Base-by-base conservation (phyloP, 108 stramenopile species). In the Cyclotella cryptica region DNA sequence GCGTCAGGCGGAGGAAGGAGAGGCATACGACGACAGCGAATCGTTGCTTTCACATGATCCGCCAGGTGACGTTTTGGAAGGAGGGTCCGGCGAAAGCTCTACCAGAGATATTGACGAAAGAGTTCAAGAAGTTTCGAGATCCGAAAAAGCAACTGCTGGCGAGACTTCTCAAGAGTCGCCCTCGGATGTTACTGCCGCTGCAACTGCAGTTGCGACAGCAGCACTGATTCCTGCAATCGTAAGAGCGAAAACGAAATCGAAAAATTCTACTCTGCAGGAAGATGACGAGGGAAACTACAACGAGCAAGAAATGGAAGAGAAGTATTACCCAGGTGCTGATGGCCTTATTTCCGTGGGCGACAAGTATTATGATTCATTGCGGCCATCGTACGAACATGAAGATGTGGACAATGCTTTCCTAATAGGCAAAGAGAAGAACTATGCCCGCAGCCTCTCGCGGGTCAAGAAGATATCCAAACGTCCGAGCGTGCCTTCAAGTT, bases 341-440 rank as follows among this genome's bases (percentile, higher is more conserved):
- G 75, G 66, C 8, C 66, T 92, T 66, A 54, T 72, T n/a, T 64
- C 60, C 18, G 85, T 79, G 61, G 90, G 90, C 13, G 86, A 84
- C 47, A 84, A 79, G 40, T 92, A 89, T 51, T 92, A 92, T 55
- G 88, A 92, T 84, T 86, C 78, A 10, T 84, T 87, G 10, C 80
- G 84, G 2, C 80, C 54, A 62, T 78, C 86, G 0, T 76, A 85
- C 10, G 82, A 79, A 2, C 42, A 85, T 24, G 71, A 67, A 21
- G 39, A 72, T 28, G 57, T 65, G 18, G 76, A 76, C 40, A 68
- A 71, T 45, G 40, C 47, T 29, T 46, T 53, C 63, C 40, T 80
- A 17, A 47, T 71, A 60, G 30, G 21, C 30, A 68, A 35, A 52
- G 65, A 77, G 7, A 44, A 77, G 43, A 15, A 40, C 28, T 27